phyloP scores from a whole-genome alignment of 768 basidiomycete species.

The Russula vinacea region DNA sequence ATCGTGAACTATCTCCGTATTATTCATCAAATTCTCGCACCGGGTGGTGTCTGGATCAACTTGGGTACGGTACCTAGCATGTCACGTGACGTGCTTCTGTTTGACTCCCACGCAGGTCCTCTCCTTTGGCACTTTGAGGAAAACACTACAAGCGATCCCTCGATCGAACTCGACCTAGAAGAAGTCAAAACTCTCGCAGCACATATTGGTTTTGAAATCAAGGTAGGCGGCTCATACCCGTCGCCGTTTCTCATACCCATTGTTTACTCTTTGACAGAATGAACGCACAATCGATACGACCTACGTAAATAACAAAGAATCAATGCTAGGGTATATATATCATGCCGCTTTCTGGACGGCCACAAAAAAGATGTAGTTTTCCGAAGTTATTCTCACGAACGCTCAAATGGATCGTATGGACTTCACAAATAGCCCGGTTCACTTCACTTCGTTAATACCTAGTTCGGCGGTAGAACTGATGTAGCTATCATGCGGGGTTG shows the following conservation, averaged over 20 bases:
- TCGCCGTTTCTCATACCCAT: background rate
- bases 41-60: constrained; percentile 91
- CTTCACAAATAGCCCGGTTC: background rate
- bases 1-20: constrained; percentile 87
- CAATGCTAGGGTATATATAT: constrained; percentile 84
- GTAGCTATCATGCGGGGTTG: background rate
- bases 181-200: constrained; percentile 77
- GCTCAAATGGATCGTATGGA: background rate
- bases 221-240: constrained; percentile 48
- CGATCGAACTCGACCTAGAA: constrained; percentile 85
- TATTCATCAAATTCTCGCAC: constrained; percentile 76
- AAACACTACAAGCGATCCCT: constrained; percentile 72
- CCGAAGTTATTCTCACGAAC: background rate
- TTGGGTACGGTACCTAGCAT: constrained; percentile 46
- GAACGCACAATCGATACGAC: constrained; percentile 78
- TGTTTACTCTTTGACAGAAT: constrained; percentile 49
- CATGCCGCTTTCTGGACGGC: constrained; percentile 84
- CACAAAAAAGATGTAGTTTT: constrained; percentile 38
- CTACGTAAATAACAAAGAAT: constrained; percentile 78
- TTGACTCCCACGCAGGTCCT: constrained; percentile 52
- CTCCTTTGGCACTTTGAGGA: constrained; percentile 98
- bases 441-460: background rate
- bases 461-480: background rate
- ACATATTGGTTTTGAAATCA: constrained; percentile 76
- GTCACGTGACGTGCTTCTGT: background rate